These are phyloP conservation scores for Rhododendron simsii DNA, from an alignment of 148 eudicot genomes.

Conservation along the genomic window DNA sequence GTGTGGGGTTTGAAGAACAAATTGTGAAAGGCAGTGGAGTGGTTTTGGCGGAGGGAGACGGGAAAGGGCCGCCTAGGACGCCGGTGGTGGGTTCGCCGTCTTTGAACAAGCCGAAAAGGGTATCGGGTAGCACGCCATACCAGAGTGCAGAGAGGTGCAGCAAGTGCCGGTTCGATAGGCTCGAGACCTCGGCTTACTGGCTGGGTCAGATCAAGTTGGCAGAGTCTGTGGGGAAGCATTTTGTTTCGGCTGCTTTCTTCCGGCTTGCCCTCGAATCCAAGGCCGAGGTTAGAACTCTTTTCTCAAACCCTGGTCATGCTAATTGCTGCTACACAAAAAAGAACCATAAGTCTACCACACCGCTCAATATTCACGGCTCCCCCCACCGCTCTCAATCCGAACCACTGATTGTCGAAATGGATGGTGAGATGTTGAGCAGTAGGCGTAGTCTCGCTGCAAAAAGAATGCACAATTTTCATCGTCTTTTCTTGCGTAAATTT, in stretches of 20 bases:
- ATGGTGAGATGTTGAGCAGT: too few species aligned
- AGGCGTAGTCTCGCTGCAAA: too few species aligned
- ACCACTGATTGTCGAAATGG: too few species aligned
- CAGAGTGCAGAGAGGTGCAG: slow-evolving; percentile 39
- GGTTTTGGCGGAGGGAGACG: background rate
- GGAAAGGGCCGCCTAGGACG: slow-evolving; percentile 13
- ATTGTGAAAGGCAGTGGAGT: background rate
- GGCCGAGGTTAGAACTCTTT: slow-evolving; percentile 37
- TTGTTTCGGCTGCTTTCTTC: slow-evolving; percentile 39
- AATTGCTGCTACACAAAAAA: background rate
- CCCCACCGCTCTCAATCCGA: too few species aligned
- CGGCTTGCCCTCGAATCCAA: slow-evolving; percentile 36
- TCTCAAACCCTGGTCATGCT: background rate
- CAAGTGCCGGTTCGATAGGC: slow-evolving; percentile 43
- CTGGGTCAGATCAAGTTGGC: slow-evolving; percentile 43
- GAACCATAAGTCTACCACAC: too few species aligned
- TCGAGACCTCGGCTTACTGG: slow-evolving; percentile 51
- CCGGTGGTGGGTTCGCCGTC: slow-evolving; percentile 21
- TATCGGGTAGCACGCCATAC: slow-evolving; percentile 28
- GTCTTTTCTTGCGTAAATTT: too few species aligned
- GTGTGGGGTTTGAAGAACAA: slow-evolving; percentile 31
- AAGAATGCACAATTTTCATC: too few species aligned
- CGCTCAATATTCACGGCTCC: too few species aligned
- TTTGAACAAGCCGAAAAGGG: slow-evolving; percentile 14
- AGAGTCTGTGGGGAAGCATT: slow-evolving; percentile 43